Conservation (phyloP, 1,284 basidiomycete genomes). For the Malassezia caprae region DNA sequence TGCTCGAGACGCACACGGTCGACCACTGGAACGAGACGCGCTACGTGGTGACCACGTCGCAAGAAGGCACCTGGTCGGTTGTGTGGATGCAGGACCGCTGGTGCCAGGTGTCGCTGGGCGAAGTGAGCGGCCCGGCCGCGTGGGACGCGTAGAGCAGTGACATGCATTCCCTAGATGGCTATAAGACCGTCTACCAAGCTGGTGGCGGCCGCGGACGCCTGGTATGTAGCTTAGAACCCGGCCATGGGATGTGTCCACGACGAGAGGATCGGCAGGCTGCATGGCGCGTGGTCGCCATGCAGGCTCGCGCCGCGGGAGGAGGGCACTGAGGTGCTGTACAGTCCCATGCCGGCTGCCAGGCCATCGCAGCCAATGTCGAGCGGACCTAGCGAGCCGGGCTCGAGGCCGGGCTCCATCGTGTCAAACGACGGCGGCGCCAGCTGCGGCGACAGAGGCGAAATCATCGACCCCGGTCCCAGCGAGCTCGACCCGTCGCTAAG, state of each 20-base stretch:
- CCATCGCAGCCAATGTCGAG: not conserved
- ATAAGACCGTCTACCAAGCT: not conserved
- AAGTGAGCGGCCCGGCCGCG: slow-evolving; percentile 24
- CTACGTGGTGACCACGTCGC: slow-evolving; percentile 76
- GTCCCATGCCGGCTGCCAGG: not conserved
- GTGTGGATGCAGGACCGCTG: slow-evolving; percentile 73
- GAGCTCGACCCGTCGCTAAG: slow-evolving; percentile 3
- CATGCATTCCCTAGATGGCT: not conserved
- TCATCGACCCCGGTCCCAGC: not conserved
- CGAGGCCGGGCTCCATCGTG: slow-evolving; percentile 3
- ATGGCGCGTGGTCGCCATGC: slow-evolving; percentile 7
- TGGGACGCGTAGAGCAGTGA: slow-evolving; percentile 1
- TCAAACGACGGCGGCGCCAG: slow-evolving; percentile 12
- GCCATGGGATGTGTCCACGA: slow-evolving; percentile 13
- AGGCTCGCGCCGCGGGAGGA: not conserved
- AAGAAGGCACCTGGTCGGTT: slow-evolving; percentile 88
- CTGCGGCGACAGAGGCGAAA: slow-evolving; percentile 17
- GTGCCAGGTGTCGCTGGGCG: slow-evolving; percentile 52
- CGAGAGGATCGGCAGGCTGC: slow-evolving; percentile 12
- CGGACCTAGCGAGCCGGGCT: not conserved
- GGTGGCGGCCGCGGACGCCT: not conserved
- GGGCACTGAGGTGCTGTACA: slow-evolving; percentile 17
- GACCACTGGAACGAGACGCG: slow-evolving; percentile 65
- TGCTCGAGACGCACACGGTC: slow-evolving; percentile 42
- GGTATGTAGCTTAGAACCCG: not conserved